Conservation (phyloP, 2,329 filamentous ascomycete species). For the Phialophora macrospora region DNA sequence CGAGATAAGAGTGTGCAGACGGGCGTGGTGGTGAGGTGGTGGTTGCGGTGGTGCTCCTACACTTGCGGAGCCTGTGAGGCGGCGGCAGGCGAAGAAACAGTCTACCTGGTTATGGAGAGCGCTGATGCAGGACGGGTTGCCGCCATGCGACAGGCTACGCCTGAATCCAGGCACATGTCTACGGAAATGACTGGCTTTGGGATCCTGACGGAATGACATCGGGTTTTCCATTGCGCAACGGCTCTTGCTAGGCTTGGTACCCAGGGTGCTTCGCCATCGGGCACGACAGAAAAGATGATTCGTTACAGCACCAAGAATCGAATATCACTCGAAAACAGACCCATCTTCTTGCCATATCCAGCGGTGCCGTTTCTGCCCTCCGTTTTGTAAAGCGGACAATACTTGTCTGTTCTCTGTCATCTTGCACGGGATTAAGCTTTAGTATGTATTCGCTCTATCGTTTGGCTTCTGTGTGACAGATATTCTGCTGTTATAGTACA, state of each 20-base stretch:
- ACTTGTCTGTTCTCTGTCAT: background rate
- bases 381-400: background rate
- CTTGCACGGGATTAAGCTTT: background rate
- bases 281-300: background rate
- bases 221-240: background rate
- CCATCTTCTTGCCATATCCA: background rate
- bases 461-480: background rate
- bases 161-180: background rate
- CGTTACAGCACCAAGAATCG: background rate
- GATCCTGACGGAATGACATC: background rate
- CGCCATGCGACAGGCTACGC: background rate
- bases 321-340: background rate
- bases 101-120: background rate
- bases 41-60: background rate
- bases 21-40: background rate
- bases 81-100: background rate
- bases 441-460: background rate
- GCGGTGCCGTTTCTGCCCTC: background rate
- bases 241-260: background rate
- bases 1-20: constrained; percentile 27
- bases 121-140: background rate
- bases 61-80: background rate
- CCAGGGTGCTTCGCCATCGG: background rate
- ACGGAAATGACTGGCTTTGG: background rate
- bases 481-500: background rate